A percentile compares a stretch with the other conserved stretches of the same genome.
Evolutionary conservation across 441 rosid genomes (phyloP).

Genomic region (Syzygium malaccense): DNA sequence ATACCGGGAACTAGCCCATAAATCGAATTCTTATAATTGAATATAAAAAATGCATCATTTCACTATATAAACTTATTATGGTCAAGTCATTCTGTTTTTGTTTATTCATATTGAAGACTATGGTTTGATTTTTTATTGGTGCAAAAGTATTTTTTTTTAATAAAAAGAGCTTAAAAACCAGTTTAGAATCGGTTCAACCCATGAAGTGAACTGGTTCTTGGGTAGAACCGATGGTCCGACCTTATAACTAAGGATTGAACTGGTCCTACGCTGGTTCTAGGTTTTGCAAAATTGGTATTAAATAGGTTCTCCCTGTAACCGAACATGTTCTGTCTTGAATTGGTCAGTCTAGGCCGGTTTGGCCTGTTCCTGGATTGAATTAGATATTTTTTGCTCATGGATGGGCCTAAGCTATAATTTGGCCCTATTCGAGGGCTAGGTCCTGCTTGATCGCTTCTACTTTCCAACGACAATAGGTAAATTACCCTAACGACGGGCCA

Average conservation of each 20-base stretch:
- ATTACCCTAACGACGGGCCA: background rate
- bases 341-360: background rate
- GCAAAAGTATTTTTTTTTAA: accelerated
- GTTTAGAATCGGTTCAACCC: background rate
- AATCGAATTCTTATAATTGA: background rate
- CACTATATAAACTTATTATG: background rate
- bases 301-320: background rate
- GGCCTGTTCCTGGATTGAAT: background rate
- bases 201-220: background rate
- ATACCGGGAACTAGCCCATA: background rate
- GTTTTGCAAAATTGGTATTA: background rate
- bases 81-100: background rate
- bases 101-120: background rate
- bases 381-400: background rate
- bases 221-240: background rate
- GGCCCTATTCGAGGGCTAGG: background rate
- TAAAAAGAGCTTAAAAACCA: background rate
- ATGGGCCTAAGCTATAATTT: background rate
- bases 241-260: background rate
- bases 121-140: background rate
- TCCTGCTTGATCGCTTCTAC: background rate
- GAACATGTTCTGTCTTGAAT: too few relatives aligned
- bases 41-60: background rate
- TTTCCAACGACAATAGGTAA: background rate
- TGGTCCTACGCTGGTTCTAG: background rate